Base-by-base conservation (phyloP, 768 basidiomycete species). In the Lactarius akahatsu region DNA sequence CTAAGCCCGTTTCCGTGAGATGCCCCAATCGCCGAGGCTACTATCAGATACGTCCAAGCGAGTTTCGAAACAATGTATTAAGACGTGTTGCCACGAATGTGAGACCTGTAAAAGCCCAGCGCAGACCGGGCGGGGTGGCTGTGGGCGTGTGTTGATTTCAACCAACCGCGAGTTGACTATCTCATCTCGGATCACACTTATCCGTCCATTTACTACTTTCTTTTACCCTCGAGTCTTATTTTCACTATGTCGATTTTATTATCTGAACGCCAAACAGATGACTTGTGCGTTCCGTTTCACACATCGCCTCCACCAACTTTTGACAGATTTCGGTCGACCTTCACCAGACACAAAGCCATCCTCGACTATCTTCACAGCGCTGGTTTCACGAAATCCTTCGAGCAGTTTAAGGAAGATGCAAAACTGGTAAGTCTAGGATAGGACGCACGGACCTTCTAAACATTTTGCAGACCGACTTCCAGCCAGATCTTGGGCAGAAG, bases 281-380 rank as follows among this genome's bases (percentile, higher is more conserved):
- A 68, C 38, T 28, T 68, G 67, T 68, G 61, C 50, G 67, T 57
- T 15, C 30, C 50, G 59, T 50, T 38, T 18, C 28, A n/a, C n/a
- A 38, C 43, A 15, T 55, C 59, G n/a, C 26, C 36, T 2, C 16
- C 28, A 26, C 18, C 36, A 11, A n/a, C 59, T 56, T 43, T 32
- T 32, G 23, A 18, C 62, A 66, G 34, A 28, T 67, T 20, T 60
- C 23, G 34, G 47, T 59, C 57, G 34, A 59, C 52, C 9, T 45
- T 41, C 40, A 10, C 41, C 61, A 79, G 78, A 36, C 78, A 79
- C 60, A 77, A 75, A 67, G 73, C 78, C 56, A 78, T 79, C 20
- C 71, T 78, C 28, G 76, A 78, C 62, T 79, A 79, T 69, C 72
- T 79, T 26, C 65, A 72, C 30, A 72, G 34, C 18, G 71, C 73